Evolutionary conservation across 805 yeast species (phyloP).

Genomic region (Yarrowia alimentaria): DNA sequence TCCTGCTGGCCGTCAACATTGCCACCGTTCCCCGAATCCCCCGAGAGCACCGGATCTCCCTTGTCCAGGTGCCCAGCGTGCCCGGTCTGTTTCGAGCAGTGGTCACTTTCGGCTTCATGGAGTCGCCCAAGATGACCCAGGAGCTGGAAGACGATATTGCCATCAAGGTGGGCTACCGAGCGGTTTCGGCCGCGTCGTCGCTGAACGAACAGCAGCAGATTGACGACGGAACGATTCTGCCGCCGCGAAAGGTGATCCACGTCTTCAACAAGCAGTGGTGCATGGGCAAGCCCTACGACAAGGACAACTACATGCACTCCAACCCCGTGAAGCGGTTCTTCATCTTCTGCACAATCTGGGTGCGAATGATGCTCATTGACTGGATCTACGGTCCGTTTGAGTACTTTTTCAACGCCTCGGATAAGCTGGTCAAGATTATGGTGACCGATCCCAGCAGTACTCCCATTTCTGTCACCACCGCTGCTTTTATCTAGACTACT

Average conservation of each 20-base stretch:
- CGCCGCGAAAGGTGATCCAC: slow-evolving; percentile 12
- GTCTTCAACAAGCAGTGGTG: slow-evolving; percentile 26
- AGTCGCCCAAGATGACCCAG: slow-evolving; percentile 13
- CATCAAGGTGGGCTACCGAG: slow-evolving; percentile 8
- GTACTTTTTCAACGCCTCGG: slow-evolving; percentile 26
- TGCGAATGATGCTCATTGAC: slow-evolving; percentile 10
- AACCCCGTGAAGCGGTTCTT: neutral
- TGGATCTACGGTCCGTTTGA: slow-evolving; percentile 24
- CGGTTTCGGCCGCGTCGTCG: no score
- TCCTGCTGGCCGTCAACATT: slow-evolving; percentile 10
- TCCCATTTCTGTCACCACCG: slow-evolving; percentile 11
- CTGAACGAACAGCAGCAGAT: neutral
- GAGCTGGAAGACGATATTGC: slow-evolving; percentile 24
- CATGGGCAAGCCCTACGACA: slow-evolving; percentile 14
- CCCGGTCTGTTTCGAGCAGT: slow-evolving; percentile 20
- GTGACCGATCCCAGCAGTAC: slow-evolving; percentile 3
- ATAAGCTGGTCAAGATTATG: slow-evolving; percentile 8
- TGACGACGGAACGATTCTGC: neutral
- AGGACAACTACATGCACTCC: slow-evolving; percentile 16
- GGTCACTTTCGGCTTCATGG: slow-evolving; percentile 16
- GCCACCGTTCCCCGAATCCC: slow-evolving; percentile 1
- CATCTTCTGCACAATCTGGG: slow-evolving; percentile 3
- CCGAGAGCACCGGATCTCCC: slow-evolving; percentile 6
- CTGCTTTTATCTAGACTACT: slow-evolving; percentile 1
- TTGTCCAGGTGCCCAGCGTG: neutral